Base-by-base conservation (phyloP, 2,329 filamentous ascomycete species). In the Gnomoniopsis smithogilvyi region DNA sequence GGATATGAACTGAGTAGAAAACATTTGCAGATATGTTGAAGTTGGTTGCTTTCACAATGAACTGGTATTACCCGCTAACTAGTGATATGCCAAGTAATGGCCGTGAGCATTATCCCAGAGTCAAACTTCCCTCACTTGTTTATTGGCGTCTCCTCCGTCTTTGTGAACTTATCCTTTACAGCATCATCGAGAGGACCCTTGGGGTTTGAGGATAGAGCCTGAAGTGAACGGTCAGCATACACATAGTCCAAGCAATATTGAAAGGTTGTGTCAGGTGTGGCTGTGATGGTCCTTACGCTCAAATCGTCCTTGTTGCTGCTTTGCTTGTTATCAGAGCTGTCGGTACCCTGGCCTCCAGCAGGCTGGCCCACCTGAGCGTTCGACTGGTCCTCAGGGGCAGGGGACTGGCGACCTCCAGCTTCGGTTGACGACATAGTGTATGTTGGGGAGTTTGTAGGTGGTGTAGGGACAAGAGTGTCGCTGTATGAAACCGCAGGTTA, bases 321-420 rank as follows among this genome's bases (percentile, higher is more conserved):
- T 56, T 80, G 73, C 73, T 85, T 82, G 69, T 83, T 75, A 63
- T 80, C 68, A 12, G 79, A 77, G 48, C 85, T 77, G 64, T 86
- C 76, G 66, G 82, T 78, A 51, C 83, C 82, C 66, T 86, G 80
- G 58, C 85, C 84, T 0, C 78, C 75, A n/a, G 73, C 83, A 2
- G 85, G 79, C 14, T 81, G 69, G 64, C 83, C 76, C 60, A 84
- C 74, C 76, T 95, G 91, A 57, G 78, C 74, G 61, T 83, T 87
- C 41, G 80, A 76, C 75, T 91, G 90, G 65, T 73, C 70, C 76
- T 90, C 86, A 30, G 90, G 90, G 54, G 86, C 77, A 63, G 92
- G 92, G 34, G 92, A 96, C 76, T 96, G 83, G 70, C 87, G 87
- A 72, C 90, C 89, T 74, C 83, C 74, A 69, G 68, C 89, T 74